Base-by-base conservation (phyloP, 1,284 basidiomycete genomes). In the Cutaneotrichosporon sp. region DNA sequence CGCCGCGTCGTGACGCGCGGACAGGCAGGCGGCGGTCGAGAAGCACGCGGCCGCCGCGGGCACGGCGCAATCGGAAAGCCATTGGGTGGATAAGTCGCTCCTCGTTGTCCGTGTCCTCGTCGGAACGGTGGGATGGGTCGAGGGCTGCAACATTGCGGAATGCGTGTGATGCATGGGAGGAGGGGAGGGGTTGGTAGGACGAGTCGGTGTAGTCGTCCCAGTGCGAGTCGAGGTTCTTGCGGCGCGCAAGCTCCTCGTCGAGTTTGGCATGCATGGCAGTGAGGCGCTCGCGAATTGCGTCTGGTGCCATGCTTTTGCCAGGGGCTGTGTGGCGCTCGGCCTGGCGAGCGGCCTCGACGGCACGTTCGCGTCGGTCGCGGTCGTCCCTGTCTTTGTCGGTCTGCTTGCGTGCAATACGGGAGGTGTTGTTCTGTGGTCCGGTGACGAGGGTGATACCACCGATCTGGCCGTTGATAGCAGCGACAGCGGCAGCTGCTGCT, bases 141-240 rank as follows among this genome's bases (percentile, higher is more conserved):
- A 71, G 66, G 14, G 66, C 54, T 12, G 63, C 62, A 47, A 75
- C 52, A 11, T 75, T 59, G 71, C 72, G 52, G 75, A 70, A 66
- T 70, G 66, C 33, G 61, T 71, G 52, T 64, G 62, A 26, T 75
- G 75, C 79, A 65, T 41, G 84, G 65, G 63, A 78, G 76, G 71
- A 49, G 4, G 67, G 67, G 17, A 73, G 55, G 20, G 75, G 87
- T 84, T 82, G 87, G 86, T 55, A 84, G 66, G 55, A 82, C 77
- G 88, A 84, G 74, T 92, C 89, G 58, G 88, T 81, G 49, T 80
- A 79, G 65, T 94, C 90, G 63, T 94, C 90, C 86, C 90, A 93
- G 38, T 83, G 80, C 49, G 84, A 80, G 65, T 93, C 88, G 49
- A 57, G 59, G 45, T 75, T 72, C 43, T 85, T 87, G 68, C 84